A percentile compares a stretch with the other conserved stretches of the same genome.
Conservation (phyloP, 2,329 filamentous ascomycete species). For the Neospermospora avenae region DNA sequence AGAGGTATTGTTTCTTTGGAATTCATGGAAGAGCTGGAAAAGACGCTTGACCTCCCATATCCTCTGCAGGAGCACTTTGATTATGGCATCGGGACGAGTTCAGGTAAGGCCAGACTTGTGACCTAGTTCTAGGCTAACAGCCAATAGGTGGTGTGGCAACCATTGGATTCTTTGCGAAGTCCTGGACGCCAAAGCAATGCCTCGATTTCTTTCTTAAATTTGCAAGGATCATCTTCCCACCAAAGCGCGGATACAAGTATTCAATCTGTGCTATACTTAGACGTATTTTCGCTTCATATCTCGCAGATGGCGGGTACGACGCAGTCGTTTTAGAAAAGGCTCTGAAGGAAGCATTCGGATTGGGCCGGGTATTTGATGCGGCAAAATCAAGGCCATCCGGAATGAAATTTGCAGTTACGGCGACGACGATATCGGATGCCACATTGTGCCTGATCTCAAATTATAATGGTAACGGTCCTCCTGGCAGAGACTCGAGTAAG, state of each 20-base stretch:
- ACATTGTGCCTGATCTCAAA: conserved; percentile 26
- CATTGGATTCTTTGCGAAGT: conserved; percentile 20
- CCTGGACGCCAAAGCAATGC: conserved; percentile 16
- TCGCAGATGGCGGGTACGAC: conserved; percentile 23
- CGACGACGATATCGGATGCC: conserved; percentile 25
- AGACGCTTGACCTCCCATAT: conserved; percentile 19
- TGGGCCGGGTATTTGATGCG: conserved; percentile 16
- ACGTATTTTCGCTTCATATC: conserved; percentile 15
- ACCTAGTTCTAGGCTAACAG: conserved; percentile 4
- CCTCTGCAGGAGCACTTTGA: conserved; percentile 30
- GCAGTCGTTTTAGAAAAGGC: conserved; percentile 16
- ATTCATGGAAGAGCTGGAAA: conserved; percentile 25
- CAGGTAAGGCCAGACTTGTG: conserved; percentile 20
- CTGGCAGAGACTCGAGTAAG: conserved; percentile 20
- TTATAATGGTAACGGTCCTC: conserved; percentile 24
- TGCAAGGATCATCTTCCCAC: conserved; percentile 16
- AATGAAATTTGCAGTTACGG: conserved; percentile 25
- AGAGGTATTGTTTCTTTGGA: conserved; percentile 28
- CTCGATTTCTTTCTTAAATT: conserved; percentile 21
- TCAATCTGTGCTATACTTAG: conserved; percentile 15
- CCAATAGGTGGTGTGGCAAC: conserved; percentile 20
- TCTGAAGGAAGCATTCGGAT: conserved; percentile 20
- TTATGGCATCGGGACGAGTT: conserved; percentile 27
- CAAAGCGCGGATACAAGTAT: neutral
- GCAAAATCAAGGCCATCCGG: conserved; percentile 15